These are phyloP conservation scores for Limonium bicolor DNA, from an alignment of 148 eudicot species.

Conservation along the genomic window DNA sequence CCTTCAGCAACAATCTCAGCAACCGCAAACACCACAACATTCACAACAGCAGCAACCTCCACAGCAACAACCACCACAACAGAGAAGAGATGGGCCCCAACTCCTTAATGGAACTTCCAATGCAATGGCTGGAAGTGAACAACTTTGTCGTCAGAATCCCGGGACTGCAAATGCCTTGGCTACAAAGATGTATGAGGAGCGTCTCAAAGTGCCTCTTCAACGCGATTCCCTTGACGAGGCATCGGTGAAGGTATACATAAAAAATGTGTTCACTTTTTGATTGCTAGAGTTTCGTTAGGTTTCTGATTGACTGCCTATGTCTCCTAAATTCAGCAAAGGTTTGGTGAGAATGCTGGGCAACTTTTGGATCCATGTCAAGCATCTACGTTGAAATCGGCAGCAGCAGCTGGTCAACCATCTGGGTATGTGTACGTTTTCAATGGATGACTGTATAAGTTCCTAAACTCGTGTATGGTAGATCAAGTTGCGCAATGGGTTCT, in stretches of 20 bases:
- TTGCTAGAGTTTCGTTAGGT: background rate
- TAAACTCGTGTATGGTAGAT: too few species aligned
- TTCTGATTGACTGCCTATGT: too few species aligned
- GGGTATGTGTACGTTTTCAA: conserved; percentile 49
- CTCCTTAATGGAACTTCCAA: conserved; percentile 41
- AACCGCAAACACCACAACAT: conserved; percentile 30
- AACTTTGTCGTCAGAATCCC: conserved; percentile 36
- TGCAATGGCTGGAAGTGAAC: conserved; percentile 36
- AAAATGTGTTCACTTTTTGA: background rate
- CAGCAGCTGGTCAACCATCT: conserved; percentile 44
- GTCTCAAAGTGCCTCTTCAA: conserved; percentile 38
- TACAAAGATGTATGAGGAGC: conserved; percentile 51
- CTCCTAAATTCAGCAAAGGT: conserved; percentile 68
- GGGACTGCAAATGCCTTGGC: conserved; percentile 47
- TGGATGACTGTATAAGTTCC: too few species aligned
- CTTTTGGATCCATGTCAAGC: conserved; percentile 42
- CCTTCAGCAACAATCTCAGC: conserved; percentile 36
- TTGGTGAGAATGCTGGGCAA: conserved; percentile 42
- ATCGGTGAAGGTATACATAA: conserved; percentile 28
- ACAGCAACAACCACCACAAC: conserved; percentile 42
- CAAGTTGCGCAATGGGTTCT: too few species aligned
- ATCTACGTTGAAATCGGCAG: conserved; percentile 38
- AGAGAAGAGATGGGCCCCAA: conserved; percentile 44
- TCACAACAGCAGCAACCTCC: conserved; percentile 38
- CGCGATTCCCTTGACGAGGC: conserved; percentile 49